Conservation (phyloP, 108 stramenopile genomes). For the Pseudonitzschia delicatissima region DNA sequence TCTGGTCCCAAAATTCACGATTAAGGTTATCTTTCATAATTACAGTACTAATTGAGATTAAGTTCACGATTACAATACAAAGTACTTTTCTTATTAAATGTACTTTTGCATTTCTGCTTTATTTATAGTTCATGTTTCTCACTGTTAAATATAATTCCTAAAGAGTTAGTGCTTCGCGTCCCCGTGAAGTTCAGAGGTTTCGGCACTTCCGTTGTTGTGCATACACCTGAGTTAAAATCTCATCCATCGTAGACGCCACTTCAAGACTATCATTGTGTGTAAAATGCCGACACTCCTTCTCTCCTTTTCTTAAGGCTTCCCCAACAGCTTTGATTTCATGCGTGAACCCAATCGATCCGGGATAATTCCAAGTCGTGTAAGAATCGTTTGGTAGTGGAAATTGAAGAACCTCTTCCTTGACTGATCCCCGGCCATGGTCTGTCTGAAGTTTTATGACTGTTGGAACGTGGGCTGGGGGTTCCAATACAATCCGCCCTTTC, state of each 20-base stretch:
- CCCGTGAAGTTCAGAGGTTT: too few relatives aligned
- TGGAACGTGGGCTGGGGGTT: slow-evolving; percentile 57
- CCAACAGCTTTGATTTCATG: slow-evolving; percentile 43
- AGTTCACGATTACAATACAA: too few relatives aligned
- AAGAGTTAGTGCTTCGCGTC: too few relatives aligned
- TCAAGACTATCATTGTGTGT: slow-evolving; percentile 42
- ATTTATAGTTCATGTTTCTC: too few relatives aligned
- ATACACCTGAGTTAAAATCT: slow-evolving; percentile 17
- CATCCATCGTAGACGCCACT: slow-evolving; percentile 42
- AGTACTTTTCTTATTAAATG: too few relatives aligned
- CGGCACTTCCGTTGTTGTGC: background rate
- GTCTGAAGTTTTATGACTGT: slow-evolving; percentile 38
- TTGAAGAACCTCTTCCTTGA: slow-evolving; percentile 23
- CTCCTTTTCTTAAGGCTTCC: slow-evolving; percentile 31
- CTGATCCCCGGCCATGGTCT: slow-evolving; percentile 18
- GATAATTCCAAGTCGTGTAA: slow-evolving; percentile 44
- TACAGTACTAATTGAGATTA: too few relatives aligned
- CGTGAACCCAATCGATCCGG: slow-evolving; percentile 45
- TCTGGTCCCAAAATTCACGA: too few relatives aligned
- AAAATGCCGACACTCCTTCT: slow-evolving; percentile 32
- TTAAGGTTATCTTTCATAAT: too few relatives aligned
- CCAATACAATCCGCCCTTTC: slow-evolving; percentile 54
- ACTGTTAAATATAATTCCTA: too few relatives aligned
- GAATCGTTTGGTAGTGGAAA: slow-evolving; percentile 51
- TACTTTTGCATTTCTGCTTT: too few relatives aligned